Evolutionary conservation across 2,329 filamentous ascomycete species (phyloP).

Genomic region (Setomelanomma holmii): DNA sequence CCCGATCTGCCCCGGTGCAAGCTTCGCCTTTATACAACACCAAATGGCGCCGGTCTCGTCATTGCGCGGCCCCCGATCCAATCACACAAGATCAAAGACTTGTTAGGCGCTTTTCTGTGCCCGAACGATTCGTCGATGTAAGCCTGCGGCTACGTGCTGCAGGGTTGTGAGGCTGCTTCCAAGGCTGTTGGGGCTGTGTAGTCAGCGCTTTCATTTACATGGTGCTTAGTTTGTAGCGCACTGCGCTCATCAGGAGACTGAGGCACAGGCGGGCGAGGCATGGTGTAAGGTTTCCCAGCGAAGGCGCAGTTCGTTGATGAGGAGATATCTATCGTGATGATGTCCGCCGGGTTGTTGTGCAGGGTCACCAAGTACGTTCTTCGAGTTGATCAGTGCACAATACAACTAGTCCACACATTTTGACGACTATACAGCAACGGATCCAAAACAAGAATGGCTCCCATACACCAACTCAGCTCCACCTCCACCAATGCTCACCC

Average conservation of each 20-base stretch:
- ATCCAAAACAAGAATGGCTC: neutral
- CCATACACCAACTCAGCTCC: neutral
- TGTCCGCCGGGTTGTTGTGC: neutral
- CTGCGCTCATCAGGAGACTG: neutral
- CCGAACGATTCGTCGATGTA: neutral
- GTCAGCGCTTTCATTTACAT: neutral
- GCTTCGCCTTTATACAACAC: neutral
- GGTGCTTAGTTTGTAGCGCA: neutral
- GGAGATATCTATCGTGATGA: neutral
- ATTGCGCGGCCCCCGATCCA: neutral
- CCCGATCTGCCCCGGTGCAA: neutral
- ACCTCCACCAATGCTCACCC: neutral
- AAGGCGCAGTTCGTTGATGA: neutral
- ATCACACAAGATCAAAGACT: neutral
- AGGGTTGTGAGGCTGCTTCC: neutral
- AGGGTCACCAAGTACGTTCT: neutral
- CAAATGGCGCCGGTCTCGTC: neutral
- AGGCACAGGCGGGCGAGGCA: slow-evolving; percentile 2
- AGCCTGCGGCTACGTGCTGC: neutral
- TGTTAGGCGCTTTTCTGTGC: neutral
- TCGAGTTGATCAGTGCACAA: neutral
- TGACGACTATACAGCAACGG: neutral
- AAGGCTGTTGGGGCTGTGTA: neutral
- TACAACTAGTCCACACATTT: neutral
- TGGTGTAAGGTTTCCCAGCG: neutral